Percentiles rank a stretch among this genome's conserved stretches.
phyloP scores from a whole-genome alignment of 2,329 filamentous ascomycete genomes.

The Aspergillus pseudoglaucus region DNA sequence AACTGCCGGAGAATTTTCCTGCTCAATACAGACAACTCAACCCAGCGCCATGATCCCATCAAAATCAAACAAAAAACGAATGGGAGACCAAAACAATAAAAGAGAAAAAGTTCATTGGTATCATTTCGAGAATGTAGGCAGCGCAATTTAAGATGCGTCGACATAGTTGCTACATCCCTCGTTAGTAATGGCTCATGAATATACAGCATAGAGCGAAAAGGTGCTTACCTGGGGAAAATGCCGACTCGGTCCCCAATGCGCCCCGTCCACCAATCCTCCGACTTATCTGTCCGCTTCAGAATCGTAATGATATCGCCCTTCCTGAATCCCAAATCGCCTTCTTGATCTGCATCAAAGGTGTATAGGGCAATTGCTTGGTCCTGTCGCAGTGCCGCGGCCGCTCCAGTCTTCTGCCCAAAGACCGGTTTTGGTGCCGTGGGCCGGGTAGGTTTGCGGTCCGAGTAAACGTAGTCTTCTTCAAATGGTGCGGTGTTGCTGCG shows the following conservation, averaged over 20 bases:
- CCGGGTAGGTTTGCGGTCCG: slow-evolving; percentile 61
- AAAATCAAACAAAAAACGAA: not conserved
- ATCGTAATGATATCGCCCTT: slow-evolving; percentile 97
- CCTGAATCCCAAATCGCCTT: slow-evolving; percentile 89
- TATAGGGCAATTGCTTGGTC: slow-evolving; percentile 88
- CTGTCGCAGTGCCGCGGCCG: slow-evolving; percentile 33
- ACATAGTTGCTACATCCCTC: slow-evolving; percentile 31
- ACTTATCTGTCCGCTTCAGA: slow-evolving; percentile 85
- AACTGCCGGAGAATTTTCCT: not conserved
- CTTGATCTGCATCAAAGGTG: slow-evolving; percentile 90
- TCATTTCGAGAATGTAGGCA: slow-evolving; percentile 16
- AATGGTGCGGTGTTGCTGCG: slow-evolving; percentile 34
- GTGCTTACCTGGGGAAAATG: slow-evolving; percentile 74
- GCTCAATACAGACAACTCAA: not conserved
- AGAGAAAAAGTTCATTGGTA: slow-evolving; percentile 5
- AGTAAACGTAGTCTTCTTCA: slow-evolving; percentile 48
- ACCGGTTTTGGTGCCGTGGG: slow-evolving; percentile 86
- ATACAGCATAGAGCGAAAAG: not conserved
- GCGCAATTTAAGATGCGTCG: slow-evolving; percentile 22
- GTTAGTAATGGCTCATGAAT: not conserved
- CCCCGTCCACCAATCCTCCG: slow-evolving; percentile 97
- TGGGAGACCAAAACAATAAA: not conserved
- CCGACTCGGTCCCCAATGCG: slow-evolving; percentile 77
- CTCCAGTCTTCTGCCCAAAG: slow-evolving; percentile 52
- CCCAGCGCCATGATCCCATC: not conserved